Base-by-base conservation (phyloP, 2,329 filamentous ascomycete species). In the Pyrenochaeta sp. region DNA sequence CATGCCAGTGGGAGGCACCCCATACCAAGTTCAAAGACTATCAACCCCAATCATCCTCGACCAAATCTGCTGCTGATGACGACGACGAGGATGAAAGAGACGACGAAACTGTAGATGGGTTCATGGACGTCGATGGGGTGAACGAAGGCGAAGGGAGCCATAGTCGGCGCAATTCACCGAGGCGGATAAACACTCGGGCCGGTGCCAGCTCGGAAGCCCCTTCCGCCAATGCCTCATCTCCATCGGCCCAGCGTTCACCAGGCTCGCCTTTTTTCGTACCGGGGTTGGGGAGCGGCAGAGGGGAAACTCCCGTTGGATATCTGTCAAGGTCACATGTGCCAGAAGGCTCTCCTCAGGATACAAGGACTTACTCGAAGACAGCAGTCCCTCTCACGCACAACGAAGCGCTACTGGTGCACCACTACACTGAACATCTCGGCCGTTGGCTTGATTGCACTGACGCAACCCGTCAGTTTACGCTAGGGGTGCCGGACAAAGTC, bases 371-470 rank as follows among this genome's bases (percentile, higher is more conserved):
- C 33, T 51, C 49, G 2, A 42, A 51, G 7, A 43, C 56, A 23
- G 51, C 53, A n/a, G 21, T 60, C 30, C 18, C 58, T 7, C 46
- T 71, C 33, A 64, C 51, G 18, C 61, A 63, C 27, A 30, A 56
- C 20, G 69, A 73, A 47, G 70, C 67, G 10, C 30, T 54, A 15
- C 59, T 73, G 6, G 63, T 73, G 10, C 68, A 70, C 39, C 62
- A 72, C 49, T 73, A 70, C 48, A 63, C 63, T 6, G 67, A 72
- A 45, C 41, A 68, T 39, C 63, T 73, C 18, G 69, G 69, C 14
- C 56, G 69, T 20, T 73, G 70, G 70, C 58, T 73, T 15, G 70
- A 73, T 44, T 71, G 66, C 33, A 71, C 68, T 2, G 68, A 71
- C 49, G 58, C 67, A 10, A 65, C 66, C 14, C 63, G 68, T 10